Evolutionary conservation across 805 yeast genomes (phyloP), one percentile per base, ranked within the genome.

Genomic region (Zygosaccharomyces gambellarensis): DNA sequence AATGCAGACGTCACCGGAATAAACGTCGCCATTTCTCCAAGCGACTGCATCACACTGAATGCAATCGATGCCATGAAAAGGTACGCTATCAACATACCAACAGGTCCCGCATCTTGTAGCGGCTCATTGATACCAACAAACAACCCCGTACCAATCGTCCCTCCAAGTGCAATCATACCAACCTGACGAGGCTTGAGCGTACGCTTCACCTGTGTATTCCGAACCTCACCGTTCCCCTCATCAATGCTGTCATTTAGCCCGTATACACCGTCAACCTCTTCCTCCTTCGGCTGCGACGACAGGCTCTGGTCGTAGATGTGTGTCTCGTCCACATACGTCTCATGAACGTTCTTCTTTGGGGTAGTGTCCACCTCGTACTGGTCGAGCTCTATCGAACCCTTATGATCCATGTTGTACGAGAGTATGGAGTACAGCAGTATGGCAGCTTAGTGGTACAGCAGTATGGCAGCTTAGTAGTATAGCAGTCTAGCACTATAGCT

Each of bases 21-120:
- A 55, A 76, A 82, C 8, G 90, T 84, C 45, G 90, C 89, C 90
- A 85, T 83, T 66, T 85, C 92, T 60, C 90, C 90, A 49, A 85
- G 70, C 3, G 85, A 77, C 62, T 84, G 90, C 19, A 87, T 80
- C 45, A 85, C 86, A 11, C 79, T 75, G 59, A 73, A 82, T 0
- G 82, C 87, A 41, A 85, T 61, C 1, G 84, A 64, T 32, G 85
- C 87, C 76, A 84, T 82, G 64, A 82, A 82, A 14, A 80, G 43
- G 58, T 80, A 85, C 2, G 87, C 77, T 43, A 85, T 80, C 25
- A 85, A 67, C 4, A 87, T 71, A 46, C 80, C 79, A 9, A 80
- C 90, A 1, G 90, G 90, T 21, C 92, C 92, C 12, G 87, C 82
- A 29, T 70, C 60, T 2, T 67, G 57, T 28, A 85, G 61, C 2